Conservation (phyloP, 306 rosid species). For the Albizia julibrissin region DNA sequence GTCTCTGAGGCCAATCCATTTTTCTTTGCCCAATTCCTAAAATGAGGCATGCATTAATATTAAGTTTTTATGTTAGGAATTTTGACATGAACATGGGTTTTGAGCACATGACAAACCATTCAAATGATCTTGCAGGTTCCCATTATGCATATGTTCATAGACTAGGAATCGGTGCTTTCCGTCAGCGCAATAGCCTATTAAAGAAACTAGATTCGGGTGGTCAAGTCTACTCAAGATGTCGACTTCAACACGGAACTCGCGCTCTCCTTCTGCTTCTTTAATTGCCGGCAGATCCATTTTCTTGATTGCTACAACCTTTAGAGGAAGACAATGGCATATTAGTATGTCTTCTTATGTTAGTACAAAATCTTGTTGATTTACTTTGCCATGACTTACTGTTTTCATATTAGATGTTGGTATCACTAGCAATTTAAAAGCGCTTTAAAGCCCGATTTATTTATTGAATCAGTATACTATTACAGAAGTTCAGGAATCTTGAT, state of each 20-base stretch:
- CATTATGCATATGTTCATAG: slow-evolving; percentile 72
- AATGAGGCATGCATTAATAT: slow-evolving; percentile 13
- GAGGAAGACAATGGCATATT: slow-evolving; percentile 4
- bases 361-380: not conserved
- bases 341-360: slow-evolving; percentile 12
- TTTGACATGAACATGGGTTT: not conserved
- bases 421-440: not conserved
- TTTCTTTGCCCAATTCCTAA: slow-evolving; percentile 58
- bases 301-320: slow-evolving; percentile 83
- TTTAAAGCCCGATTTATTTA: not conserved
- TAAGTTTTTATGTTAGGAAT: not conserved
- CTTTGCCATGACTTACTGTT: not conserved
- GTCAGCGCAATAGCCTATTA: slow-evolving; percentile 87
- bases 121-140: slow-evolving; percentile 79
- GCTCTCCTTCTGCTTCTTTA: slow-evolving; percentile 83
- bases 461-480: not conserved
- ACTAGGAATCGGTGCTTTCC: slow-evolving; percentile 88
- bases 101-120: slow-evolving; percentile 52
- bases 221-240: slow-evolving; percentile 84
- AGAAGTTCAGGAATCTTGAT: slow-evolving; percentile 1
- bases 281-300: slow-evolving; percentile 82
- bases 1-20: slow-evolving; percentile 75
- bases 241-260: slow-evolving; percentile 79
- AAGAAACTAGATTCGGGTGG: slow-evolving; percentile 79
- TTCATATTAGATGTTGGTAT: slow-evolving; percentile 1